Evolutionary conservation across 495 filamentous ascomycete genomes (phyloP).

Genomic region (Tetracladium setigerum): DNA sequence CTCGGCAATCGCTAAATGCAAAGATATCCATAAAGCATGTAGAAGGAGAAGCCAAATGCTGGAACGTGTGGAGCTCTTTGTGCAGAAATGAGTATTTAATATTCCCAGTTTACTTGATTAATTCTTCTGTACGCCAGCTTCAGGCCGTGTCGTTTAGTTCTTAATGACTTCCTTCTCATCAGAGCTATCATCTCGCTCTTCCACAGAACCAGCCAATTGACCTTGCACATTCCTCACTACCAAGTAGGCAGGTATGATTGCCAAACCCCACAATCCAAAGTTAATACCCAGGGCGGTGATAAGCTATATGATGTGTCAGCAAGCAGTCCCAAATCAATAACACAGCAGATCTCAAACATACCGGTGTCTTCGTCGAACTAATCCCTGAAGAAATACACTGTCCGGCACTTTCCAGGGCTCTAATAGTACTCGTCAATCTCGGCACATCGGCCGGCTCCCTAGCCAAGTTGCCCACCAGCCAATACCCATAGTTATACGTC

Average conservation of each 20-base stretch:
- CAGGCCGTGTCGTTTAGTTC: no score
- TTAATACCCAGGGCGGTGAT: constrained; percentile 12
- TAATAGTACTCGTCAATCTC: constrained; percentile 13
- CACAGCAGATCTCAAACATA: neutral
- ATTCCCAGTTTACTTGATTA: no score
- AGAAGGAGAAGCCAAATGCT: no score
- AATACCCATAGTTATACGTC: constrained; percentile 22
- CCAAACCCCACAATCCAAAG: constrained; percentile 17
- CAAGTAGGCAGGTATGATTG: constrained; percentile 14
- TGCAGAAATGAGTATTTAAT: no score
- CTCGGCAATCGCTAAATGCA: no score
- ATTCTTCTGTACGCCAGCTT: no score
- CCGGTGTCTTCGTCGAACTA: constrained; percentile 19
- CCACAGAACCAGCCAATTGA: no score
- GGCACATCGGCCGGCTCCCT: constrained; percentile 16
- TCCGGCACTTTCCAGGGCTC: constrained; percentile 19
- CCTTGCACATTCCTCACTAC: constrained; percentile 15
- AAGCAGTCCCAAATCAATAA: neutral
- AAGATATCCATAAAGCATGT: no score
- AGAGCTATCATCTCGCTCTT: no score
- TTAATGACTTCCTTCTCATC: no score
- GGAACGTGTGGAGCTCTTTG: no score
- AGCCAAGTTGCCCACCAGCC: constrained; percentile 19
- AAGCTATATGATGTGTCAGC: constrained; percentile 1
- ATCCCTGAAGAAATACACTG: constrained; percentile 22